Evolutionary conservation across 177 flowering plant species (phyloP), one percentile per base, ranked within the genome.

Genomic region (Vitis hybrid): DNA sequence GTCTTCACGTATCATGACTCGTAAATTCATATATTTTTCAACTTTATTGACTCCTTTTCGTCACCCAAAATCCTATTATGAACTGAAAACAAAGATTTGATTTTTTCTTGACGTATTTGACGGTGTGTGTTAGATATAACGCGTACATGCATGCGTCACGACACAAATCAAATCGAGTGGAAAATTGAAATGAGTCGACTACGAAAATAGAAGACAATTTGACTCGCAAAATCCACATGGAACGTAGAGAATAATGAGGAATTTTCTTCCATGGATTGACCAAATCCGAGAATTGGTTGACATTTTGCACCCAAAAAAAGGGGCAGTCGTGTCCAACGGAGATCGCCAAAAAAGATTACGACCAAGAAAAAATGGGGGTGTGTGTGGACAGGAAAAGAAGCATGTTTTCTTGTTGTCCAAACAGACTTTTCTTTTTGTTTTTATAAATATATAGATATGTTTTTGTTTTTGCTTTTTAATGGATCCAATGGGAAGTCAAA

Each of bases 401-500:
- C 18, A 52, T 51, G 64, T 51, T 72, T 65, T 70, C 48, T n/a
- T 13, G 56, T 71, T 65, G 69, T 71, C 69, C 16, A 22, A 7
- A 26, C 11, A 13, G 26, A 3, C 29, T 60, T 60, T 60, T 5
- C 9, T 39, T 39, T 39, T 39, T 39, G 48, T 60, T 72, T 1
- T 59, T 65, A 5, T 13, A 50, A 51, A 65, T 59, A 50, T 7
- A 22, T 22, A 58, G 29, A 3, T 29, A 53, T 19, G 59, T 52
- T 14, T 57, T 2, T 56, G 18, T 60, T n/a, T 53, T 62, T 65
- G 10, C 14, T 11, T 45, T 19, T 21, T 49, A 29, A 51, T 31
- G 66, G 72, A 57, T 18, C 75, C 75, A 73, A 56, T 73, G 56
- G 49, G 18, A 67, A 73, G 71, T 66, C 71, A 60, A 67, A 67